phyloP scores from a whole-genome alignment of 2,329 filamentous ascomycete species.

The Penicillium sp. region DNA sequence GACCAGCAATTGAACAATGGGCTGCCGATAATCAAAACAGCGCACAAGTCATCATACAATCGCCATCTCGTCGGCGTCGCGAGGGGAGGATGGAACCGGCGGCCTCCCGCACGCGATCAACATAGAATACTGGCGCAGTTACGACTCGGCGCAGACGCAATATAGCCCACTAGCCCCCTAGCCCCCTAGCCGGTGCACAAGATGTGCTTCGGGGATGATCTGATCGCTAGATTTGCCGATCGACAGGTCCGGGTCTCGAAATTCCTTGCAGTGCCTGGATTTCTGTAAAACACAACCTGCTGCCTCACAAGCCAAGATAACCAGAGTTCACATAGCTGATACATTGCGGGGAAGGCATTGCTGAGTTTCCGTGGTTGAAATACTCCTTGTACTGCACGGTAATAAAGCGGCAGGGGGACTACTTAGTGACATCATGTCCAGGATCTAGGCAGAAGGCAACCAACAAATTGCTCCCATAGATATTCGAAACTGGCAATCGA shows the following conservation, averaged over 20 bases:
- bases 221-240: conserved; percentile 3
- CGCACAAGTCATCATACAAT: too few relatives aligned
- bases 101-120: background rate
- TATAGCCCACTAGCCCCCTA: background rate
- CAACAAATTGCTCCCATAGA: background rate
- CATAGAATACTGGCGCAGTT: background rate
- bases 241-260: background rate
- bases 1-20: too few relatives aligned
- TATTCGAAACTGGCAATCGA: background rate
- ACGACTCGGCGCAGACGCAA: background rate
- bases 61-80: too few relatives aligned
- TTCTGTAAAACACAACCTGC: background rate
- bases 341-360: background rate
- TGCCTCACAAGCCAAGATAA: background rate
- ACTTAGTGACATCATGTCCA: conserved; percentile 12
- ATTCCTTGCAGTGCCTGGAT: background rate
- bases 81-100: background rate
- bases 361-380: background rate
- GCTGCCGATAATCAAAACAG: too few relatives aligned
- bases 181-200: background rate
- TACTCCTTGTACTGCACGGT: background rate
- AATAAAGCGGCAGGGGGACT: background rate
- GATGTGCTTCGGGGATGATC: background rate
- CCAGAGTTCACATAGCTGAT: background rate
- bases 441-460: background rate